Base-by-base conservation (phyloP, 2,329 filamentous ascomycete genomes). In the Exophiala dermatitidis region DNA sequence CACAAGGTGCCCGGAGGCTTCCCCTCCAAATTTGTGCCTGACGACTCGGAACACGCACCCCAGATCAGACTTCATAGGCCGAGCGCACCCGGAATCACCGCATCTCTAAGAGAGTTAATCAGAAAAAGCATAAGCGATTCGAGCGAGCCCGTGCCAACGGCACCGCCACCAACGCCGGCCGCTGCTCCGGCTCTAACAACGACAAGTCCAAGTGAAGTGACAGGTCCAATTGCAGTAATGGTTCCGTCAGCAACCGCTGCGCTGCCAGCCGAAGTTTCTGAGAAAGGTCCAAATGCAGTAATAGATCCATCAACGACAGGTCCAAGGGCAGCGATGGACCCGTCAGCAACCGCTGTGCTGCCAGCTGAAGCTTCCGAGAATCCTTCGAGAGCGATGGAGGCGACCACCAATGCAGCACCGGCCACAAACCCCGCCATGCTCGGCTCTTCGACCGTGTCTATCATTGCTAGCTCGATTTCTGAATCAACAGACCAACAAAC, bases 61-160 rank as follows among this genome's bases (percentile, higher is more conserved):
- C 36, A 46, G 12, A 59, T 59, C 38, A 30, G 47, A 50, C 41
- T 59, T 8, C 53, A 56, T 37, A 56, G 57, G 44, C 57, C 57
- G 40, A 59, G 57, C 31, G 48, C 47, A 40, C 50, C 57, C 4
- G 37, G 46, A n/a, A 50, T 54, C 42, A 31, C 53, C 34, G 31
- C 29, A 7, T 46, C 50, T 28, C 28, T 53, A 2, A 50, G 40
- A 41, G 42, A 46, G 32, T 43, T 26, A 4, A 3, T 6, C 38
- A 5, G 26, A 5, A 42, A 47, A 19, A 43, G 44, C 29, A 41
- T 36, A 8, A 44, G 32, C 19, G 31, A 32, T n/a, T 33, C 53
- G 4, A 33, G 46, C 29, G 46, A 40, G 33, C 33, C 53, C 19
- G 36, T 36, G 5, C 49, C 46, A 31, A 12, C 55, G 12, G 40